phyloP scores from a whole-genome alignment of 2,329 filamentous ascomycete species.

The Elsinoe ampelina region DNA sequence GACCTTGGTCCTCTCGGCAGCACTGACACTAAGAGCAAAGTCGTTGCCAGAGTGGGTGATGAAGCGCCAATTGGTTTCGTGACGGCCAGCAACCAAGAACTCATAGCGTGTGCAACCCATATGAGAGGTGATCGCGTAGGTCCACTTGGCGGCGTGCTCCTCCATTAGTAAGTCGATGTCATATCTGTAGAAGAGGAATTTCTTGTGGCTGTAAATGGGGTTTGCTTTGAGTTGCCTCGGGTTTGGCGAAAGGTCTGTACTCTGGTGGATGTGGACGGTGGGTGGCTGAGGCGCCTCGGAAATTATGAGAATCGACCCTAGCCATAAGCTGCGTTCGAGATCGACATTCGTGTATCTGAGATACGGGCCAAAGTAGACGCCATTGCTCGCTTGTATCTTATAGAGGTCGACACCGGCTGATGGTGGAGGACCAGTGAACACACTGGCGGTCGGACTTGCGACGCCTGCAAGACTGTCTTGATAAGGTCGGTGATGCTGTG shows the following conservation, averaged over 20 bases:
- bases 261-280: slow-evolving; percentile 91
- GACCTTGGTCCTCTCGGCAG: slow-evolving; percentile 73
- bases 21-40: slow-evolving; percentile 78
- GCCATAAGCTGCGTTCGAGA: slow-evolving; percentile 78
- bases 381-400: slow-evolving; percentile 85
- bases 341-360: slow-evolving; percentile 97
- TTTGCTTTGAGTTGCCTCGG: slow-evolving; percentile 72
- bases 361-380: slow-evolving; percentile 96
- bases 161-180: slow-evolving; percentile 86
- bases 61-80: slow-evolving; percentile 91
- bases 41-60: slow-evolving; percentile 95
- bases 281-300: slow-evolving; percentile 87
- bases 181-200: slow-evolving; percentile 95
- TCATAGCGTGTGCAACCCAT: slow-evolving; percentile 97
- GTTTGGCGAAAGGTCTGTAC: slow-evolving; percentile 82
- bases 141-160: slow-evolving; percentile 79
- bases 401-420: slow-evolving; percentile 87
- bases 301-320: slow-evolving; percentile 86
- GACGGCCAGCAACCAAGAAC: slow-evolving; percentile 82
- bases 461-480: slow-evolving; percentile 69
- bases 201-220: slow-evolving; percentile 78
- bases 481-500: slow-evolving; percentile 59
- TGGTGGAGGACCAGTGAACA: slow-evolving; percentile 81
- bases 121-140: slow-evolving; percentile 94
- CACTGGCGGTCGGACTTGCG: slow-evolving; percentile 65